Conservation (phyloP, 2,329 filamentous ascomycete genomes). For the Trichoderma asperellum region DNA sequence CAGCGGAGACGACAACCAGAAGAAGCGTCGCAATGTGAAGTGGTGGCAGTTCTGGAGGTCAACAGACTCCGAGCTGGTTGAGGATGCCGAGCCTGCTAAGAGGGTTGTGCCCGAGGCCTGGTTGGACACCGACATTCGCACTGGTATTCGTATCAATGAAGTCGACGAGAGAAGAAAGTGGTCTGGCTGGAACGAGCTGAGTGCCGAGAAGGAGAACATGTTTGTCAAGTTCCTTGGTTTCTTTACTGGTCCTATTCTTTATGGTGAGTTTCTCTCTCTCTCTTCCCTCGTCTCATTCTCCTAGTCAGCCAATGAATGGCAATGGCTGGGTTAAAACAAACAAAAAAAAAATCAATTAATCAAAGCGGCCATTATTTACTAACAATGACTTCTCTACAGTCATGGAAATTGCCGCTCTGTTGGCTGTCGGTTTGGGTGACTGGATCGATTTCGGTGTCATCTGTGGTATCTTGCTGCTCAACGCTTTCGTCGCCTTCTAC, state of each 20-base stretch:
- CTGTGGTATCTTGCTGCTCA: constrained; percentile 78
- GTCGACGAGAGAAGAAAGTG: constrained; percentile 67
- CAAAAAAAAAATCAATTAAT: neutral
- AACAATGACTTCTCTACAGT: constrained; percentile 12
- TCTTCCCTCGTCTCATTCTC: neutral
- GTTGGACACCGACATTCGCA: constrained; percentile 75
- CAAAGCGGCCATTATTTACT: neutral
- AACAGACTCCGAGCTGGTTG: constrained; percentile 29
- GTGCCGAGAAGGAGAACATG: constrained; percentile 85
- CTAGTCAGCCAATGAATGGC: too few species aligned
- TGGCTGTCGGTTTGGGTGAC: constrained; percentile 81
- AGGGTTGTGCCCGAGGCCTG: constrained; percentile 72
- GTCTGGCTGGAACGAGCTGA: constrained; percentile 86
- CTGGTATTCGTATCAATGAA: constrained; percentile 73
- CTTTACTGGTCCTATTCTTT: constrained; percentile 80
- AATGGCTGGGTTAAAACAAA: neutral
- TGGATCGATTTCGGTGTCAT: constrained; percentile 97
- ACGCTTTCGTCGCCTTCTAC: constrained; percentile 82
- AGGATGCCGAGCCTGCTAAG: constrained; percentile 51
- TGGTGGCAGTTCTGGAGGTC: constrained; percentile 25
- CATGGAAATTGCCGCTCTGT: constrained; percentile 61
- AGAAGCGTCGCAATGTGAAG: constrained; percentile 19
- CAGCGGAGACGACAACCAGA: constrained; percentile 14
- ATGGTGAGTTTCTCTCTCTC: constrained; percentile 8
- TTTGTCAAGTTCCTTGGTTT: constrained; percentile 81